A percentile compares a stretch with the other conserved stretches of the same genome.
phyloP scores from a whole-genome alignment of 352 stramenopile genomes.

The Globisporangium heterothallicum region DNA sequence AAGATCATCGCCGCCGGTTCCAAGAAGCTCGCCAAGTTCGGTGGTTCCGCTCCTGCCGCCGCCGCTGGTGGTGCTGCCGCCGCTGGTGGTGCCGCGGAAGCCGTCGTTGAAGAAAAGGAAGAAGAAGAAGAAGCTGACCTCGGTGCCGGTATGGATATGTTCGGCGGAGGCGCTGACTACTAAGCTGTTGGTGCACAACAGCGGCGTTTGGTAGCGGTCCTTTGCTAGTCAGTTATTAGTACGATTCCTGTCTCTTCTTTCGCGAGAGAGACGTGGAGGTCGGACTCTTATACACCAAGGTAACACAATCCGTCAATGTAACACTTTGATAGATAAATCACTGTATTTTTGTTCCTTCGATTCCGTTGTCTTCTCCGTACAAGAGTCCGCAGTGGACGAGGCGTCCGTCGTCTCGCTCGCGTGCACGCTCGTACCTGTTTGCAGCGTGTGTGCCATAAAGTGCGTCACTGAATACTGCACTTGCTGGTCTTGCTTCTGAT shows the following conservation, averaged over 20 bases:
- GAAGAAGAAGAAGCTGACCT: conserved; percentile 87
- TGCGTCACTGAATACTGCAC: conserved; percentile 47
- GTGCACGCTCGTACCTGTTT: neutral
- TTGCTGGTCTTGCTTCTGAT: conserved; percentile 42
- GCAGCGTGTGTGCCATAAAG: too few relatives aligned
- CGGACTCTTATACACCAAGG: conserved; percentile 25
- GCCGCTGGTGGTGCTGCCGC: conserved; percentile 44
- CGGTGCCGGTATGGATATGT: conserved; percentile 86
- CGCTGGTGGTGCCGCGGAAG: conserved; percentile 38
- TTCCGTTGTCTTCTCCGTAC: neutral
- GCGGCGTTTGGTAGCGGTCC: neutral
- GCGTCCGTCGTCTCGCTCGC: neutral
- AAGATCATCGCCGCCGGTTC: conserved; percentile 77
- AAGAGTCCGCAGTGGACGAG: neutral
- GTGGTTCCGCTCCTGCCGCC: conserved; percentile 47
- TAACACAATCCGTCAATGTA: conserved; percentile 69
- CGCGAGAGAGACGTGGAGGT: neutral
- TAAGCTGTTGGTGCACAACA: conserved; percentile 33
- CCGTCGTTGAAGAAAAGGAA: conserved; percentile 62
- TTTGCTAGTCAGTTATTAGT: conserved; percentile 14
- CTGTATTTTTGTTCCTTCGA: conserved; percentile 12
- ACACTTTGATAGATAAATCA: conserved; percentile 57
- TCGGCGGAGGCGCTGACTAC: conserved; percentile 83
- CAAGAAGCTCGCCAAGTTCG: conserved; percentile 82
- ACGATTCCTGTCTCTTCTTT: neutral